These are phyloP conservation scores for Panellus pusillus DNA, from an alignment of 768 basidiomycete species.

Conservation along the genomic window DNA sequence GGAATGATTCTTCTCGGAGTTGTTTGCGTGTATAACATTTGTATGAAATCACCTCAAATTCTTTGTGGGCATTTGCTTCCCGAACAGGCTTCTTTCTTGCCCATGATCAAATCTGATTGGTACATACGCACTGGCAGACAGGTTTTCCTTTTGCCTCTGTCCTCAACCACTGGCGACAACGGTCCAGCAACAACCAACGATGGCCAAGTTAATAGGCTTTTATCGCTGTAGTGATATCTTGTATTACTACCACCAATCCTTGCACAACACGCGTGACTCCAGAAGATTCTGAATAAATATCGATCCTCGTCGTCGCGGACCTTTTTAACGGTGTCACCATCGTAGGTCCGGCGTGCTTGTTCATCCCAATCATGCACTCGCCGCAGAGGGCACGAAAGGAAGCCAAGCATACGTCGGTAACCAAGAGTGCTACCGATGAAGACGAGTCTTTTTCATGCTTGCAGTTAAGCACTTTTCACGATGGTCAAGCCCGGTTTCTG, in stretches of 20 bases:
- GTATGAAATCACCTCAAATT: too few relatives aligned
- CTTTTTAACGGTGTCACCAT: not conserved
- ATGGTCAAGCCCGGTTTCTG: constrained; percentile 55
- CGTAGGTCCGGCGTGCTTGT: constrained; percentile 12
- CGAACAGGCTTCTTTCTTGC: not conserved
- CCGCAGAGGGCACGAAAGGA: constrained; percentile 13
- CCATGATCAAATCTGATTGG: not conserved
- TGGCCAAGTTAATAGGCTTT: not conserved
- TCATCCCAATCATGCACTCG: constrained; percentile 25
- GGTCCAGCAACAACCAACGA: not conserved
- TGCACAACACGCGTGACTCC: constrained; percentile 14
- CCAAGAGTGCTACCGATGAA: not conserved
- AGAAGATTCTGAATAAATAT: constrained; percentile 18
- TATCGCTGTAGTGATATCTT: constrained; percentile 14
- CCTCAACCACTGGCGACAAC: too few relatives aligned
- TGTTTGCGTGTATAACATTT: not conserved
- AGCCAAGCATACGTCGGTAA: constrained; percentile 16
- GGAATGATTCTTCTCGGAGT: too few relatives aligned
- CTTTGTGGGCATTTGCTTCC: not conserved
- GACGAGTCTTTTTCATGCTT: not conserved
- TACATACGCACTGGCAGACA: too few relatives aligned
- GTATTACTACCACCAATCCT: constrained; percentile 5
- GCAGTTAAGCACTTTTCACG: constrained; percentile 46
- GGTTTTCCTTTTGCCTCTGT: not conserved
- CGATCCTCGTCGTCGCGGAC: not conserved